Evolutionary conservation across 495 filamentous ascomycete species (phyloP), one percentile per base, ranked within the genome.

Genomic region (Penicillium lagena): DNA sequence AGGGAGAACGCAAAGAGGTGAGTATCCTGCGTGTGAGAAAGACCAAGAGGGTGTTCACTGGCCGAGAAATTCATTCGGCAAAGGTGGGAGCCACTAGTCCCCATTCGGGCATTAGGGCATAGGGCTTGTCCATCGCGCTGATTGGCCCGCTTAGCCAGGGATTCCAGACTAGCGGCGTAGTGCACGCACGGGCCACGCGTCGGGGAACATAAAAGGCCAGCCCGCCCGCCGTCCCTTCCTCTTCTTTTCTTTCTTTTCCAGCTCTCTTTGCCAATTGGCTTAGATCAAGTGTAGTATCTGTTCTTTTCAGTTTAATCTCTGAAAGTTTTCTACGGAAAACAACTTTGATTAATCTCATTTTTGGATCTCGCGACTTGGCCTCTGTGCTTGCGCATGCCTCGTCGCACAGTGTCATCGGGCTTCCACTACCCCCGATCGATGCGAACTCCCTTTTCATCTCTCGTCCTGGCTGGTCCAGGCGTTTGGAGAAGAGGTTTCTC

Each of bases 281-380:
- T 69, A 93, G 87, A 91, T 93, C 88, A 91, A 90, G 88, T 93
- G 87, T 93, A 91, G 87, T 93, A 95, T 93, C 88, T 94, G 88
- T 94, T 94, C 88, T 94, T 90, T 90, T 90, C 85, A 91, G 86
- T 90, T 89, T 90, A 89, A 90, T 78, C 74, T 78, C 76, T 79
- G 76, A 78, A 79, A 78, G 72, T 72, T 63, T 70, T 66, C 81
- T 79, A 84, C 69, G 50, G 80, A 74, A 73, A 72, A 77, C 76
- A 85, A 78, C 79, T 75, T 75, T 82, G 82, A 87, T 90, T 90
- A 87, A 79, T 78, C 82, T 77, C 74, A 87, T 90, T 87, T 89
- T 87, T 77, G 75, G 52, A 66, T 40, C 51, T 43, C 45, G 82
- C 63, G 52, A 52, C 63, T 46, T 60, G 66, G 67, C 78, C 85